Percentiles rank a stretch among this genome's conserved stretches.
These are phyloP conservation scores for Histomonas meleagridis DNA, from an alignment of 208 protist species.

Conservation along the genomic window DNA sequence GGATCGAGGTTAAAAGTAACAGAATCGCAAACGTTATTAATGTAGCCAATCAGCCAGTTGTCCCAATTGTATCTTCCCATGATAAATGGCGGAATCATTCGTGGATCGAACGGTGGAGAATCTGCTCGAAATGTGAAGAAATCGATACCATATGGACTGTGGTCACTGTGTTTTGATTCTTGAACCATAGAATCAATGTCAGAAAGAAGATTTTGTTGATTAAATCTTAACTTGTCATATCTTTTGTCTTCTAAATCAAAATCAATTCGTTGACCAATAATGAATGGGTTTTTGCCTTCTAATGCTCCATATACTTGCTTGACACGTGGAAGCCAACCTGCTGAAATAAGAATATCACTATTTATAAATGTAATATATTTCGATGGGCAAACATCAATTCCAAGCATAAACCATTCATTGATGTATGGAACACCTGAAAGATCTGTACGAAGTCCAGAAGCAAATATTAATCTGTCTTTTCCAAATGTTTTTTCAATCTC, in stretches of 20 bases:
- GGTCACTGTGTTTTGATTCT: not conserved
- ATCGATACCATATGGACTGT: slow-evolving; percentile 28
- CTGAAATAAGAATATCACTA: slow-evolving; percentile 1
- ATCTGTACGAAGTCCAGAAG: not conserved
- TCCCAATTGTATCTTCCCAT: slow-evolving; percentile 34
- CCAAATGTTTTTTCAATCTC: not conserved
- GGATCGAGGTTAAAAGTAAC: not conserved
- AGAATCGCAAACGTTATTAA: not conserved
- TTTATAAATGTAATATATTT: slow-evolving; percentile 28
- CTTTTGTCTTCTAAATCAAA: not conserved
- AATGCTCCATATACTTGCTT: not conserved
- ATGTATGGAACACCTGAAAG: not conserved
- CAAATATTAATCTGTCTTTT: not conserved
- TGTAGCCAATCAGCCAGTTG: not conserved
- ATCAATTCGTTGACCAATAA: slow-evolving; percentile 31
- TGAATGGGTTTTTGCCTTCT: not conserved
- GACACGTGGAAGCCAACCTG: not conserved
- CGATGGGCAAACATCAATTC: not conserved
- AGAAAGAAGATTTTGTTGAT: not conserved
- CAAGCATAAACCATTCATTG: not conserved
- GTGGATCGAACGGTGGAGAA: not conserved
- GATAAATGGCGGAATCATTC: slow-evolving; percentile 8
- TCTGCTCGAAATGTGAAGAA: slow-evolving; percentile 5
- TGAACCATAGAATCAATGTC: not conserved
- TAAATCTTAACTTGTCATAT: not conserved